Conservation (phyloP, 2,329 filamentous ascomycete species). For the Claviceps monticola region DNA sequence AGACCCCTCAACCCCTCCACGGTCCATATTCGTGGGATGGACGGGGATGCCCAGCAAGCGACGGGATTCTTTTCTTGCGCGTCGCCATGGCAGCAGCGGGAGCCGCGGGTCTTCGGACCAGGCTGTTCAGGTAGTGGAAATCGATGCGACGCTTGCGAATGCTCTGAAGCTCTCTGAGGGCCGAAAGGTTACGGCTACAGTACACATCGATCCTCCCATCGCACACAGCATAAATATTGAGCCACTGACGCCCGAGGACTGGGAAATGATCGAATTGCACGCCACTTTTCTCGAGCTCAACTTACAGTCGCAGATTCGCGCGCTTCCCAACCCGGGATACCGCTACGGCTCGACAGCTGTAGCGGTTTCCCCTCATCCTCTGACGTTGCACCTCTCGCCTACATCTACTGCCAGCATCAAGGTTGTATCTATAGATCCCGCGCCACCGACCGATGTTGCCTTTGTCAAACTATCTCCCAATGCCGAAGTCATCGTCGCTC, state of each 20-base stretch:
- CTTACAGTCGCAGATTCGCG: slow-evolving; percentile 81
- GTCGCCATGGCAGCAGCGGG: slow-evolving; percentile 56
- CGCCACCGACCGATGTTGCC: slow-evolving; percentile 49
- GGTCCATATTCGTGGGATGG: slow-evolving; percentile 84
- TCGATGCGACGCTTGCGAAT: slow-evolving; percentile 72
- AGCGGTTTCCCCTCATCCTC: slow-evolving; percentile 51
- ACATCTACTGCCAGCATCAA: slow-evolving; percentile 90
- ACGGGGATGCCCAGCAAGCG: slow-evolving; percentile 95
- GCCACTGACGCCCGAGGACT: slow-evolving; percentile 85
- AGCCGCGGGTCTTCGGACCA: slow-evolving; percentile 53
- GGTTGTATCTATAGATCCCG: slow-evolving; percentile 69
- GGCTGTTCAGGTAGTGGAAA: slow-evolving; percentile 65
- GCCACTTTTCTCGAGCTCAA: slow-evolving; percentile 93
- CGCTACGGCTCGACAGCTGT: slow-evolving; percentile 34
- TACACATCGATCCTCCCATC: slow-evolving; percentile 82
- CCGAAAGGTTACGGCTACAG: slow-evolving; percentile 54
- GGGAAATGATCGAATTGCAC: slow-evolving; percentile 98
- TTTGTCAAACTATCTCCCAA: slow-evolving; percentile 92
- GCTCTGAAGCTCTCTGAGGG: slow-evolving; percentile 67
- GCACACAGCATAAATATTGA: slow-evolving; percentile 96
- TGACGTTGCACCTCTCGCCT: slow-evolving; percentile 86
- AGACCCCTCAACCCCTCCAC: slow-evolving; percentile 35
- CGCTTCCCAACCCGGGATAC: slow-evolving; percentile 73
- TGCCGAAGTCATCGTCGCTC: slow-evolving; percentile 92
- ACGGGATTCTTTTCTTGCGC: slow-evolving; percentile 57